Percentiles rank a stretch among this genome's conserved stretches.
These are phyloP conservation scores for Phoenix roebelenii DNA, from an alignment of 176 grass and related monocot species.

Conservation along the genomic window DNA sequence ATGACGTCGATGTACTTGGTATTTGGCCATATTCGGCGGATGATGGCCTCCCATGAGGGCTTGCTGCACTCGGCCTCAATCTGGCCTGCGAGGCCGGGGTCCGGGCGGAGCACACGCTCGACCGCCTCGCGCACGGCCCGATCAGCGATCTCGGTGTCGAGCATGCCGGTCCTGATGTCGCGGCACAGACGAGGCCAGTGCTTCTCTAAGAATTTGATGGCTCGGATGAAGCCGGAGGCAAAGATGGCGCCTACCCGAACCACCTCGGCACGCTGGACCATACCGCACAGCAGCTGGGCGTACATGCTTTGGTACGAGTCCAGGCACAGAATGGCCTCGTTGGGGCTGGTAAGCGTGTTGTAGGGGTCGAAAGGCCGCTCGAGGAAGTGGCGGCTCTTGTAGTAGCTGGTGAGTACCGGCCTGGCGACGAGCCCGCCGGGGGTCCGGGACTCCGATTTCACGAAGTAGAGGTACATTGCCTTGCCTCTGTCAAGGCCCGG, in stretches of 20 bases:
- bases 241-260: conserved; percentile 84
- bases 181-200: conserved; percentile 69
- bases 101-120: conserved; percentile 39
- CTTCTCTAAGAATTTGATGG: conserved; percentile 84
- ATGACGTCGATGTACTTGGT: conserved; percentile 97
- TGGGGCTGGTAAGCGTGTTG: conserved; percentile 74
- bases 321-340: conserved; percentile 70
- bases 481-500: conserved; percentile 78
- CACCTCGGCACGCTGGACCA: conserved; percentile 72
- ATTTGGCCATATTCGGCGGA: conserved; percentile 71
- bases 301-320: conserved; percentile 99
- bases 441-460: conserved; percentile 75
- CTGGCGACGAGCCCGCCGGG: conserved; percentile 70
- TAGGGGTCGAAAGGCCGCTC: conserved; percentile 70
- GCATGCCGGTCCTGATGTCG: conserved; percentile 57
- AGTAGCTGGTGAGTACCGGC: conserved; percentile 86
- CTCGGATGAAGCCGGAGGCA: conserved; percentile 87
- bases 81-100: conserved; percentile 42
- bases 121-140: conserved; percentile 49
- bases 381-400: conserved; percentile 83
- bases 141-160: conserved; percentile 73
- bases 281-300: conserved; percentile 77
- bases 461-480: conserved; percentile 88
- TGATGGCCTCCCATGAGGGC: conserved; percentile 73
- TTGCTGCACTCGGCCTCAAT: conserved; percentile 60